Base-by-base conservation (phyloP, 1,139 yeast genomes). In the Taphrina wiesneri region DNA sequence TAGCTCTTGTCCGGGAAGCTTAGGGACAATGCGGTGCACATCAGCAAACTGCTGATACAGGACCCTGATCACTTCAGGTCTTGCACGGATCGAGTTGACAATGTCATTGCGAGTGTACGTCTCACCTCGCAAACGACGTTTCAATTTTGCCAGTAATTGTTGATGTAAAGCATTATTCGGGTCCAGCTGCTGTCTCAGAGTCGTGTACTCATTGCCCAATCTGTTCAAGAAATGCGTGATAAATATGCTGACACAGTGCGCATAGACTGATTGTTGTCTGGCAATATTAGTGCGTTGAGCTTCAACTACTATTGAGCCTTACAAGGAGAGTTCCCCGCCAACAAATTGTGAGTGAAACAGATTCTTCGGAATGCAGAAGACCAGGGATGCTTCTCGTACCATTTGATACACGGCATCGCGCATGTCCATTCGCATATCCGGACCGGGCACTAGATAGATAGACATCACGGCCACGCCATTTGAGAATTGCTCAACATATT, bases 191-290 rank as follows among this genome's bases (percentile, higher is more conserved):
- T 83, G 79, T 68, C 84, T 77, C 73, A 93, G 82, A 65, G 90
- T 83, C 71, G 83, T 85, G 77, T 89, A 93, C 77, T 92, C 98
- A 1, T 93, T 86, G 32, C 99, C 99, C 74, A 93, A 82, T 74
- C 99, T 84, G 80, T 93, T 93, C 77, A 93, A 83, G 79, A 93
- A 93, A 77, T 93, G 98, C 59, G 96, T 87, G 63, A 90, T 96
- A 74, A 93, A 93, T 69, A 91, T 89, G 65, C 90, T 89, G 72
- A 93, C 97, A 74, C 91, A 88, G 77, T 93, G 98, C 53, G 98
- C 96, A 76, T 93, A 93, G 70, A 92, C 87, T 63, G 93, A 85
- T 78, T 93, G 98, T 78, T 93, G 99, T n/a, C 49, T 45, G n/a
- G 15, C 7, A 9, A 45, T 21, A 21, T 45, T 9, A 45, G 28